Percentiles rank a stretch among this genome's conserved stretches.
These are phyloP conservation scores for Pseudocercospora vitis DNA, from an alignment of 2,329 filamentous ascomycete species.

Conservation along the genomic window DNA sequence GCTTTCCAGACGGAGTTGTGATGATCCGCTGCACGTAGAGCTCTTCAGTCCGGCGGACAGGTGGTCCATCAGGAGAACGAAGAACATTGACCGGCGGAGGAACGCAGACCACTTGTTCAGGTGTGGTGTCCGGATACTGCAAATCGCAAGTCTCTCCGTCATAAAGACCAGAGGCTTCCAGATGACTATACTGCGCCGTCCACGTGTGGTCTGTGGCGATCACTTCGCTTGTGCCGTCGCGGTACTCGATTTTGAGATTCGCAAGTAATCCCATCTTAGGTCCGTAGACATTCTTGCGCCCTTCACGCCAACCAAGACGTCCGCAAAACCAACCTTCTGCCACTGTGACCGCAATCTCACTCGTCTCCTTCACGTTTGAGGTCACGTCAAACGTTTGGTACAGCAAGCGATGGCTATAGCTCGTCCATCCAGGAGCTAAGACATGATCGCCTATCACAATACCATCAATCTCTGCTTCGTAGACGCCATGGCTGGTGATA, in stretches of 20 bases:
- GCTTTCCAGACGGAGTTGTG: constrained; percentile 47
- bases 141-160: constrained; percentile 55
- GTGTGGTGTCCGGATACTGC: constrained; percentile 34
- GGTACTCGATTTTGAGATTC: constrained; percentile 42
- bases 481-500: constrained; percentile 11
- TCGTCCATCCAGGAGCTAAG: constrained; percentile 55
- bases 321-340: constrained; percentile 55
- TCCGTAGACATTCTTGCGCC: constrained; percentile 43
- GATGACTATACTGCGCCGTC: constrained; percentile 39
- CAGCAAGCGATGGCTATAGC: constrained; percentile 51
- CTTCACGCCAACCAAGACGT: constrained; percentile 39
- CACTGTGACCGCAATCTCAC: constrained; percentile 42
- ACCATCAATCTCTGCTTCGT: constrained; percentile 45
- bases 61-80: constrained; percentile 46
- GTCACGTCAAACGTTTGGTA: constrained; percentile 58
- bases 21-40: constrained; percentile 35
- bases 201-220: constrained; percentile 45
- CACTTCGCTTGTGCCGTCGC: constrained; percentile 34
- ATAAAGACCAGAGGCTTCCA: constrained; percentile 49
- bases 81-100: constrained; percentile 39
- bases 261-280: constrained; percentile 43
- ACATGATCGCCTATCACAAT: constrained; percentile 35
- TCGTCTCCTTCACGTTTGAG: constrained; percentile 40
- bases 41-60: constrained; percentile 43
- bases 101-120: constrained; percentile 33